Base-by-base conservation (phyloP, 2,329 filamentous ascomycete genomes). In the Calonectria pauciramosa region DNA sequence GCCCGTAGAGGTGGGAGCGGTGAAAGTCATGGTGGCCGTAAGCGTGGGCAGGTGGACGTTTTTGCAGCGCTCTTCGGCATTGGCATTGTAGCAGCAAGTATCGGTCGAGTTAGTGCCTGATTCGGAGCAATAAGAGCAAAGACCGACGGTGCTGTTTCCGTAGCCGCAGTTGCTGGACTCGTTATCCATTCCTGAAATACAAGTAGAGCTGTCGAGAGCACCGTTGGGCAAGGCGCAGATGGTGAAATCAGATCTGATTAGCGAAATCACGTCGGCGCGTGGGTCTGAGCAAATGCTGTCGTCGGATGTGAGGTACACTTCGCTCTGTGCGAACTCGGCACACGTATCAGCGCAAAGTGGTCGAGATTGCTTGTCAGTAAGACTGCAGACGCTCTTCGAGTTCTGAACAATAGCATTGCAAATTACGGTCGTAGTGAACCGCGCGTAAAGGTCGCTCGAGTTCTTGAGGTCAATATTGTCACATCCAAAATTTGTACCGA, bases 351-450 rank as follows among this genome's bases (percentile, higher is more conserved):
- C 97, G 85, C 97, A 99, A 20, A 99, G 88, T 2, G 97, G 96
- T 73, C 89, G 88, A 7, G 94, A 92, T 52, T 93, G 87, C 36
- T 89, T 86, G n/a, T 89, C 84, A 0, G 93, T 90, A 59, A 97
- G 87, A 26, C 87, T 86, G 86, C 97, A 99, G 32, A 90, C 83
- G 14, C 86, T 83, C 80, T 94, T 92, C 7, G 97, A 99, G 83
- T 95, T 96, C 85, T 99, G 97, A 66, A 99, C 91, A 82, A 99
- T 94, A 78, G 95, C 91, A 88, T 97, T 99, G 90, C 97, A 99
- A 77, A 99, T 90, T 77, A 97, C 93, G 75, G 94, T 97, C 60
- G 93, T 97, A 7, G 96, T 98, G 86, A 96, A 99, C 80, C 97
- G 94, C 64, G 97, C 96, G 86, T 99, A 99, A 82, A 96, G 91